These are phyloP conservation scores for Anacardium occidentale DNA, from an alignment of 345 rosid species.

Conservation along the genomic window DNA sequence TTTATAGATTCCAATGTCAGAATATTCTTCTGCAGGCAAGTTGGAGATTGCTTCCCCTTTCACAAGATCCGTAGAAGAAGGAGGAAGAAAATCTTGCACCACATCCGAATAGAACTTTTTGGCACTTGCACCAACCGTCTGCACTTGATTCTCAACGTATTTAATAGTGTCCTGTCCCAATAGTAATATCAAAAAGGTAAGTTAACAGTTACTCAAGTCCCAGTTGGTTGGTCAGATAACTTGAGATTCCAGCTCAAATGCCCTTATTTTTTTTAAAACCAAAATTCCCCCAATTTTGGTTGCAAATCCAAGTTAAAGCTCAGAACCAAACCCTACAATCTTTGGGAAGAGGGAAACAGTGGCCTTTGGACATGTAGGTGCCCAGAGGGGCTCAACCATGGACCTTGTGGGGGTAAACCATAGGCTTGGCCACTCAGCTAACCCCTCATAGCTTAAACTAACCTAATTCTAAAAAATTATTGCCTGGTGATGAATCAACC, in stretches of 20 bases:
- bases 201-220: neutral
- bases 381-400: too few relatives aligned
- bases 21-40: constrained; percentile 27
- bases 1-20: constrained; percentile 37
- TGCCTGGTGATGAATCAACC: neutral
- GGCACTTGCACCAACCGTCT: constrained; percentile 72
- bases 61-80: constrained; percentile 36
- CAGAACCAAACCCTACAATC: too few relatives aligned
- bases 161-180: constrained; percentile 63
- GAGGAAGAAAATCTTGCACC: constrained; percentile 60
- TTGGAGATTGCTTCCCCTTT: constrained; percentile 33
- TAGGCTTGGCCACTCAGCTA: too few relatives aligned
- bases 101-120: constrained; percentile 73
- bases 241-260: neutral
- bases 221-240: neutral
- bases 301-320: too few relatives aligned
- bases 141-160: constrained; percentile 76
- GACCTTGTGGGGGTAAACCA: too few relatives aligned
- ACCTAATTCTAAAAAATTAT: constrained; percentile 1
- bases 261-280: too few relatives aligned
- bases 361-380: too few relatives aligned
- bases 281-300: too few relatives aligned
- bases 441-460: too few relatives aligned
- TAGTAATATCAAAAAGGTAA: neutral
- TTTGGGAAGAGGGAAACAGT: too few relatives aligned